Conservation (phyloP, 768 basidiomycete genomes). For the Pleurotus platypus region DNA sequence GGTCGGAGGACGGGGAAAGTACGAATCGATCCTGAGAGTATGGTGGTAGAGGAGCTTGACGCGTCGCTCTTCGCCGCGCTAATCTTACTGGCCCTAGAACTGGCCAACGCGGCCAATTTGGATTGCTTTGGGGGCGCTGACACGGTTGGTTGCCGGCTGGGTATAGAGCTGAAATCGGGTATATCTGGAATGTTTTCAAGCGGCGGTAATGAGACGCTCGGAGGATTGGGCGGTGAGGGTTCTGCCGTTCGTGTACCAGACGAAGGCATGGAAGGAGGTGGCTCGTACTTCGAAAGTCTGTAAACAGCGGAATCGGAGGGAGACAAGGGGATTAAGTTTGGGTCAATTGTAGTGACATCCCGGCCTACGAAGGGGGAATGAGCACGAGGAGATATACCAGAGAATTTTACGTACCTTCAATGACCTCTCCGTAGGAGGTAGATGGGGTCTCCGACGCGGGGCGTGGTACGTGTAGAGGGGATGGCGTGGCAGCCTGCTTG, state of each 20-base stretch:
- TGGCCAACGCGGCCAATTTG: conserved; percentile 67
- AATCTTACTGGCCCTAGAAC: conserved; percentile 47
- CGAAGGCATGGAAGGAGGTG: conserved; percentile 50
- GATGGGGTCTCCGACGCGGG: conserved; percentile 33
- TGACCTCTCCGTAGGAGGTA: conserved; percentile 62
- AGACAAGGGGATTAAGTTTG: conserved; percentile 59
- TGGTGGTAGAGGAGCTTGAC: conserved; percentile 51
- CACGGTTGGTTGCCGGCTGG: conserved; percentile 24
- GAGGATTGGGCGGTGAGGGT: conserved; percentile 32
- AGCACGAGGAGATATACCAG: neutral
- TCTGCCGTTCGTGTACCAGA: conserved; percentile 33
- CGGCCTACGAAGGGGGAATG: conserved; percentile 9
- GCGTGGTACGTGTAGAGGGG: conserved; percentile 34
- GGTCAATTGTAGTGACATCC: conserved; percentile 32
- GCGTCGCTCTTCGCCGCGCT: conserved; percentile 40
- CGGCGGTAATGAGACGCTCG: conserved; percentile 42
- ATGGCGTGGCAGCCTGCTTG: conserved; percentile 24
- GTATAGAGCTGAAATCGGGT: conserved; percentile 48
- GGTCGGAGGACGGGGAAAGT: conserved; percentile 73
- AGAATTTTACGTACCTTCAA: conserved; percentile 39
- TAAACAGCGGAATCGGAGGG: conserved; percentile 67
- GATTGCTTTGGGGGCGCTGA: conserved; percentile 44
- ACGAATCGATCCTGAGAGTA: conserved; percentile 58
- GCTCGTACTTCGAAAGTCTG: conserved; percentile 54
- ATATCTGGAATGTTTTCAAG: conserved; percentile 54